These are phyloP conservation scores for Parathielavia appendiculata DNA, from an alignment of 495 filamentous ascomycete species.

Conservation along the genomic window DNA sequence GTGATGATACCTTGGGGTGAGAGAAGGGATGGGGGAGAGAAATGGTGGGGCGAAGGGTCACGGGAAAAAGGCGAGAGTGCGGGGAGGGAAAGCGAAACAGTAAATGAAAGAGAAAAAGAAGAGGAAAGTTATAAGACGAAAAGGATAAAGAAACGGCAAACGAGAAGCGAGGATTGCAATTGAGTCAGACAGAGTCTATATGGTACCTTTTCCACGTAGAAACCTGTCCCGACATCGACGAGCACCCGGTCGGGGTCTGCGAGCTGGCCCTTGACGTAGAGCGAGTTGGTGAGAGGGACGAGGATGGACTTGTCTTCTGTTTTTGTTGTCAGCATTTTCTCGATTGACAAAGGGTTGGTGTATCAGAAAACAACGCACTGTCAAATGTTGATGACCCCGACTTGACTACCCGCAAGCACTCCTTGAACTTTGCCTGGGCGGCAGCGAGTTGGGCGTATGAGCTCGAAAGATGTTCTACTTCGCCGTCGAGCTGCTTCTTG, in stretches of 20 bases:
- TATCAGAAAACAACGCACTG: conserved; percentile 24
- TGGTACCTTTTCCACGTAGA: conserved; percentile 87
- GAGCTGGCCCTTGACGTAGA: conserved; percentile 85
- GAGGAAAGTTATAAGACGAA: neutral
- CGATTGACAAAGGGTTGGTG: neutral
- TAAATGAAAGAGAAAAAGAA: too few relatives aligned
- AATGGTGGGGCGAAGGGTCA: too few relatives aligned
- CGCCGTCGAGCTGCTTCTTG: conserved; percentile 92
- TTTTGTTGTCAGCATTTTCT: neutral
- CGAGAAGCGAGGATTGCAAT: too few relatives aligned
- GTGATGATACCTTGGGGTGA: too few relatives aligned
- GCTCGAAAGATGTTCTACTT: conserved; percentile 84
- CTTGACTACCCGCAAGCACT: conserved; percentile 73
- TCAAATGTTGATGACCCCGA: conserved; percentile 47
- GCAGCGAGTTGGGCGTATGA: conserved; percentile 85
- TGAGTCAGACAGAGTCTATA: neutral
- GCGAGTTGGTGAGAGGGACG: conserved; percentile 84
- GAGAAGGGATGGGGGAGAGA: too few relatives aligned
- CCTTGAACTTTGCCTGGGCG: conserved; percentile 85
- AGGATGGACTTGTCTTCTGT: conserved; percentile 61
- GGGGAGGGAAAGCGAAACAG: too few relatives aligned
- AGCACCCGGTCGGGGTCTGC: conserved; percentile 74
- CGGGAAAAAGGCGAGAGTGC: too few relatives aligned
- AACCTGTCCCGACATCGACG: conserved; percentile 94
- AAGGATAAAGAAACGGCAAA: neutral